Evolutionary conservation across 2,329 filamentous ascomycete species (phyloP), one percentile per base, ranked within the genome.

Genomic region (Penicillium paneum): DNA sequence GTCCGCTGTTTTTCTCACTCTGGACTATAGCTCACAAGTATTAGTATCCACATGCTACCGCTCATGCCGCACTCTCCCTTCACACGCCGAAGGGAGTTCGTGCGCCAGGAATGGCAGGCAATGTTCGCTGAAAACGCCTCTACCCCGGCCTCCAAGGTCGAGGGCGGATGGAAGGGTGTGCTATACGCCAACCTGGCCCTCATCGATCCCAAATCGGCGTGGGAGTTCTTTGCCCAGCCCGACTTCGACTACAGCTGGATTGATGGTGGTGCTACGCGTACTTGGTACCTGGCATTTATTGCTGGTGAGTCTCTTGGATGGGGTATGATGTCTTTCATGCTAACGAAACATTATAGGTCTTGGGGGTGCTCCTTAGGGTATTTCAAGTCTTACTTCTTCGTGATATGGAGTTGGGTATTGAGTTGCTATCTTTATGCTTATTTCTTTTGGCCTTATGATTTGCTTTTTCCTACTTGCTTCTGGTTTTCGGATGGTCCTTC

Each of bases 121-220:
- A 90, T 88, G 67, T 97, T 97, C 72, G 81, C 81, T 49, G 77
- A 84, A 21, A 84, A 84, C 0, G 81, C 88, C 10, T 83, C 83
- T 1, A 83, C 89, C 50, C 76, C 76, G 2, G 78, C 75, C 1
- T 60, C 66, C 5, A 71, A 77, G 0, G 84, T 91, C 5, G 74
- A 78, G 8, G 89, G 88, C 40, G 90, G 90, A 0, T 97, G 94
- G 94, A 88, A 84, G 69, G 90, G 93, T 0, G 84, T 97, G 17
- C 72, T 97, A 34, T 90, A 87, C 65, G 90, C 86, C 21, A 97
- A 95, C 70, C 81, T 90, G 40, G 91, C 90, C 0, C 84, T 92
- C 8, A 78, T 91, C 38, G 83, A 96, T 68, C 84, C 93, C 0
- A 73, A 71, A 49, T 75, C 81, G 7, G 84, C 89, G 21, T 97